These are phyloP conservation scores for Salinomyces thailandicus DNA, from an alignment of 2,329 filamentous ascomycete species.

Conservation along the genomic window DNA sequence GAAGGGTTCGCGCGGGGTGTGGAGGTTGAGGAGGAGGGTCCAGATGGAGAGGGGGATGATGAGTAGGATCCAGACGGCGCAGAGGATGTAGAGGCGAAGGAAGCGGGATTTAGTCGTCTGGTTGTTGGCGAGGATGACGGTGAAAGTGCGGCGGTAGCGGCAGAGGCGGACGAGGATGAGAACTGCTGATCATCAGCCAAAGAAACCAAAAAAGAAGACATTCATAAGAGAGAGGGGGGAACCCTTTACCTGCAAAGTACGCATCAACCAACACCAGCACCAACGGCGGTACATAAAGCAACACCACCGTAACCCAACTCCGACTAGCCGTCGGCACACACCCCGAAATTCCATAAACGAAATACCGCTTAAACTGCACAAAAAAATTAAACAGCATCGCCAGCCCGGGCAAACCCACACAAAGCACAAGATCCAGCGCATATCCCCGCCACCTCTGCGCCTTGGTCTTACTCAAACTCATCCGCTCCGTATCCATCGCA, in stretches of 20 bases:
- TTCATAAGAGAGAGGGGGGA: constrained; percentile 8
- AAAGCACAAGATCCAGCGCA: constrained; percentile 45
- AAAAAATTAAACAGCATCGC: constrained; percentile 49
- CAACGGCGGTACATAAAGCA: constrained; percentile 47
- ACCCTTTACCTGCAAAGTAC: constrained; percentile 51
- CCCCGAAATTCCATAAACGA: constrained; percentile 48
- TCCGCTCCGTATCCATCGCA: constrained; percentile 50
- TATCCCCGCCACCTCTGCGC: constrained; percentile 38
- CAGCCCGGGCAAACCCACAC: constrained; percentile 45
- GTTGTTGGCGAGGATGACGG: constrained; percentile 42
- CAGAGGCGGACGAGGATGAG: constrained; percentile 51
- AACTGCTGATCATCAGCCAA: constrained; percentile 30
- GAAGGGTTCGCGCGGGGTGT: constrained; percentile 17
- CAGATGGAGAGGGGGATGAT: constrained; percentile 46
- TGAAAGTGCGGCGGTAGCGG: constrained; percentile 50
- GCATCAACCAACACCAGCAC: constrained; percentile 43
- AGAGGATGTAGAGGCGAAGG: constrained; percentile 50
- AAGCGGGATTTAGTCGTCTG: constrained; percentile 51
- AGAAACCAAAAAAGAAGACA: not conserved
- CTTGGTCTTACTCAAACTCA: constrained; percentile 41
- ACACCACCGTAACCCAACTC: constrained; percentile 47
- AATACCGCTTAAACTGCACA: constrained; percentile 50
- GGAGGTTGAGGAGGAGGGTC: constrained; percentile 36
- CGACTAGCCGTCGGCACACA: constrained; percentile 45
- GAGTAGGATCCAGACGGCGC: constrained; percentile 38